Evolutionary conservation across 2,329 filamentous ascomycete species (phyloP).

Genomic region (Scorias spongiosa): DNA sequence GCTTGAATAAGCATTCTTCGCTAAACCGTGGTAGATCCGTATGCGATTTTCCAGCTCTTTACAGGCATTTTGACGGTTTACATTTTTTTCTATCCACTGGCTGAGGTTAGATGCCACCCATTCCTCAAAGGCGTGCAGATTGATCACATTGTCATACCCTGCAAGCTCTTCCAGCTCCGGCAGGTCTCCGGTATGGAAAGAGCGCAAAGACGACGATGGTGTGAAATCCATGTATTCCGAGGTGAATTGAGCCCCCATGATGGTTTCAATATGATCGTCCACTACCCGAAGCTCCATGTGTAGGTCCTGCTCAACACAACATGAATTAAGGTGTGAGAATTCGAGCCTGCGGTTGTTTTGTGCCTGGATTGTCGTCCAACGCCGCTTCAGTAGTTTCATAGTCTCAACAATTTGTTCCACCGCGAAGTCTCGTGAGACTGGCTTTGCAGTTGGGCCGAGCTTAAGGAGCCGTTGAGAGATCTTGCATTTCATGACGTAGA

Average conservation of each 20-base stretch:
- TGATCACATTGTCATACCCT: background rate
- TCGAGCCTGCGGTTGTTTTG: slow-evolving; percentile 3
- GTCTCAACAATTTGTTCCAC: background rate
- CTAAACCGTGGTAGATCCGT: slow-evolving; percentile 7
- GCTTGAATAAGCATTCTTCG: slow-evolving; percentile 23
- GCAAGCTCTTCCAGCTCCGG: background rate
- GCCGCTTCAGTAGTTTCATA: background rate
- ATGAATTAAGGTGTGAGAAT: slow-evolving; percentile 1
- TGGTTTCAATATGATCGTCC: slow-evolving; percentile 6
- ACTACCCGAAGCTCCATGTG: slow-evolving; percentile 5
- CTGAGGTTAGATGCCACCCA: slow-evolving; percentile 8
- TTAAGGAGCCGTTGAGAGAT: slow-evolving; percentile 12
- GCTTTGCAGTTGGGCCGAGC: slow-evolving; percentile 2
- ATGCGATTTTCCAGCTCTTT: slow-evolving; percentile 3
- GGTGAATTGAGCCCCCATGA: slow-evolving; percentile 1
- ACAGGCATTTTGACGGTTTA: slow-evolving; percentile 2
- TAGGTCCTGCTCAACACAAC: slow-evolving; percentile 8
- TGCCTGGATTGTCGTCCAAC: slow-evolving; percentile 4
- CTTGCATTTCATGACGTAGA: slow-evolving; percentile 13
- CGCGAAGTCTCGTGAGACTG: background rate
- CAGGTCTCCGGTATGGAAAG: background rate
- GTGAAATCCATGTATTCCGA: background rate
- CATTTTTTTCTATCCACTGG: slow-evolving; percentile 3
- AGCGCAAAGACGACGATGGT: background rate
- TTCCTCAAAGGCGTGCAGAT: slow-evolving; percentile 8